Conservation (phyloP, 441 rosid genomes). For the Jatropha multifida region DNA sequence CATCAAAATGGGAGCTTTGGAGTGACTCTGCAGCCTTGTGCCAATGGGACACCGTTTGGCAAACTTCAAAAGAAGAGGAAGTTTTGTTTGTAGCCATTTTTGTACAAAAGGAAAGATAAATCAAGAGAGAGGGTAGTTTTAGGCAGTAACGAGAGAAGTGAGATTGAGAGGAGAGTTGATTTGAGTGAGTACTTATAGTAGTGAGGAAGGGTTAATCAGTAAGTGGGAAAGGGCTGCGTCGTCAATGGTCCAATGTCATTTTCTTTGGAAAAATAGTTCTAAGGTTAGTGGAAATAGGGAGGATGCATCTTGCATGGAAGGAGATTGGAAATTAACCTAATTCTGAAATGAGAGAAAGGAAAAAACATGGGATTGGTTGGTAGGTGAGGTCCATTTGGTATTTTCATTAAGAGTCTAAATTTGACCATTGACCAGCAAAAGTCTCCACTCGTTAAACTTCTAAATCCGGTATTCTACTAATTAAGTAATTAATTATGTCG, state of each 20-base stretch:
- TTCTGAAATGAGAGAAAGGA: neutral
- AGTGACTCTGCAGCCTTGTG: slow-evolving; percentile 37
- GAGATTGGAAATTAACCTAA: neutral
- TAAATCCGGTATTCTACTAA: too few relatives aligned
- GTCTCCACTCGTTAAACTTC: neutral
- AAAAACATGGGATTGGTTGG: neutral
- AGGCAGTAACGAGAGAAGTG: neutral
- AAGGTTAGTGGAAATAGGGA: neutral
- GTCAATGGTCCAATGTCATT: slow-evolving; percentile 16
- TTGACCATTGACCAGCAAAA: slow-evolving; percentile 12
- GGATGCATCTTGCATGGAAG: slow-evolving; percentile 13
- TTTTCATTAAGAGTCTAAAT: neutral
- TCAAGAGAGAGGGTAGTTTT: neutral
- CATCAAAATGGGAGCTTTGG: slow-evolving; percentile 30
- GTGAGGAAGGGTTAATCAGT: slow-evolving; percentile 6
- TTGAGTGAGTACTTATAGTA: slow-evolving; percentile 12
- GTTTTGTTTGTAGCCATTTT: slow-evolving; percentile 11
- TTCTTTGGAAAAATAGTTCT: too few relatives aligned
- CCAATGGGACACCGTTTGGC: slow-evolving; percentile 25
- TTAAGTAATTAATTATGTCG: too few relatives aligned
- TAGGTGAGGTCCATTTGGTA: neutral
- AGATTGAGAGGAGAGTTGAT: neutral
- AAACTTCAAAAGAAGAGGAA: neutral
- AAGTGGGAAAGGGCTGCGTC: slow-evolving; percentile 28
- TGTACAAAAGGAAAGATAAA: neutral